Base-by-base conservation (phyloP, 2,329 filamentous ascomycete genomes). In the Curvularia spicifera region DNA sequence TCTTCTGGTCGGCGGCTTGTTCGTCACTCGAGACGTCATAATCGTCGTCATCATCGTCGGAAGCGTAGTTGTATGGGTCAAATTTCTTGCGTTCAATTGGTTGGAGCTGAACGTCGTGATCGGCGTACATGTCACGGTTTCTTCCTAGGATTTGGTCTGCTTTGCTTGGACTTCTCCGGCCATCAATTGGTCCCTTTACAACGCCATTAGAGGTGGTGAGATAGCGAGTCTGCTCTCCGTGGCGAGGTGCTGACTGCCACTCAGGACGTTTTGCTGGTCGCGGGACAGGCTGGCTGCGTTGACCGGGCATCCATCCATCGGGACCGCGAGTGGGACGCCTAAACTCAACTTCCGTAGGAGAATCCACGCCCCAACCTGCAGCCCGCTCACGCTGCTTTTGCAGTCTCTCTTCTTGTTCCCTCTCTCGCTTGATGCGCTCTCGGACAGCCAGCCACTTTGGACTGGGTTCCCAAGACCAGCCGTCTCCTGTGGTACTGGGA, bases 401-500 rank as follows among this genome's bases (percentile, higher is more conserved):
- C 49, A 84, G 80, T 44, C 72, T 64, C 43, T 78, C 74, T 56
- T 78, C 70, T 22, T 61, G 66, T 58, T 76, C 72, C 29, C 76
- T 71, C 45, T 79, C 74, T 40, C 71, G 73, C 28, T 78, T 74
- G 49, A 93, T 81, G 20, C 80, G 80, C 5, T 92, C 88, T 43
- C 88, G 83, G 4, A 89, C 90, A 35, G 88, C 87, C 2, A 91
- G 63, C 90, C 95, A 99, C 65, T 86, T 87, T 0, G 86, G 83
- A 71, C 88, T 96, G 0, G 93, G 85, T 70, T 97, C 93, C 95
- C 95, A 99, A 44, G 83, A 84, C 94, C 94, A 99, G 22, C 95
- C 95, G 75, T 99, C 91, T 33, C 94, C 94, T 0, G 87, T 91
- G 1, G 93, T 96, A 71, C 90, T 98, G 76, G 85, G 87, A 45